These are phyloP conservation scores for Boletus fagicola DNA, from an alignment of 768 basidiomycete genomes.

Conservation along the genomic window DNA sequence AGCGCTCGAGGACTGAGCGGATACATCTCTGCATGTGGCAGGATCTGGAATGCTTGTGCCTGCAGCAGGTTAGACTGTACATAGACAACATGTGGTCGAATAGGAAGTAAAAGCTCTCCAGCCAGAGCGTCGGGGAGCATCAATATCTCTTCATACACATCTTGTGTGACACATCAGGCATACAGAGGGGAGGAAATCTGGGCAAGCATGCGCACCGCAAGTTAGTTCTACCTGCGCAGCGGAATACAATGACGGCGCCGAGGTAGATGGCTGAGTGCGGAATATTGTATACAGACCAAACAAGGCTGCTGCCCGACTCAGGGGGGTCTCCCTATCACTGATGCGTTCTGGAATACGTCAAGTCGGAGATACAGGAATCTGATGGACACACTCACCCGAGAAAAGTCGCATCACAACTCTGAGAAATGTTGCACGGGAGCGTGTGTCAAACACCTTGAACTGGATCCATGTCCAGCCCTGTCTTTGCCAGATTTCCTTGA, in stretches of 20 bases:
- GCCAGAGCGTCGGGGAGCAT: constrained; percentile 47
- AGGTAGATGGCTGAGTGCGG: constrained; percentile 59
- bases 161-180: constrained; percentile 37
- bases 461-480: constrained; percentile 77
- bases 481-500: constrained; percentile 66
- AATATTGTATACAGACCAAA: constrained; percentile 73
- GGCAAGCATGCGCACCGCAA: constrained; percentile 41
- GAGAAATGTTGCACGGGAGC: constrained; percentile 63
- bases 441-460: constrained; percentile 67
- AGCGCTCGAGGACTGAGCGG: constrained; percentile 62
- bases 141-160: constrained; percentile 52
- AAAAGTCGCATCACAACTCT: constrained; percentile 60
- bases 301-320: constrained; percentile 57
- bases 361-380: neutral
- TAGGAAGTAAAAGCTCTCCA: constrained; percentile 38
- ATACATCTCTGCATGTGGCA: constrained; percentile 50
- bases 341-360: constrained; percentile 48
- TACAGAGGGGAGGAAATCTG: no score
- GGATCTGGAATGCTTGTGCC: constrained; percentile 54
- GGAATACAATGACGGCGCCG: constrained; percentile 49
- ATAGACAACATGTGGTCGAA: constrained; percentile 51
- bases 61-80: constrained; percentile 49
- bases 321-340: constrained; percentile 46
- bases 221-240: constrained; percentile 61
- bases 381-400: constrained; percentile 46